Evolutionary conservation across 2,329 filamentous ascomycete genomes (phyloP).

Genomic region (Nannizziopsis barbatae): DNA sequence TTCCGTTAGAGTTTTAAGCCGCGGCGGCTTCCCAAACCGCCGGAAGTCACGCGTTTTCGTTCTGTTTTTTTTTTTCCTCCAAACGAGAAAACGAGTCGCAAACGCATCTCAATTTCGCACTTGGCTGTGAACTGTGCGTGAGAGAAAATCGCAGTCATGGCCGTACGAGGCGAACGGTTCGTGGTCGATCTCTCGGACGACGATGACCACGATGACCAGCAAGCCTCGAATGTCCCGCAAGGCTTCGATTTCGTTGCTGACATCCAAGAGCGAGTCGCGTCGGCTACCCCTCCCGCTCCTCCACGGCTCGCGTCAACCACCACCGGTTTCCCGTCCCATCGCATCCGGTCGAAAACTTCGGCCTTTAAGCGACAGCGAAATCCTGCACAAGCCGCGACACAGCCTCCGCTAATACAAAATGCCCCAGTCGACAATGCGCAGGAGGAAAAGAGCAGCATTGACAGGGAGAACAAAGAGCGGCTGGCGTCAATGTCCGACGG

Average conservation of each 20-base stretch:
- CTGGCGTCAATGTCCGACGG: conserved; percentile 66
- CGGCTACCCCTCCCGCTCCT: conserved; percentile 27
- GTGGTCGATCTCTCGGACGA: conserved; percentile 49
- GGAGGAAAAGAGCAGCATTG: conserved; percentile 61
- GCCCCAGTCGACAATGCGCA: conserved; percentile 19
- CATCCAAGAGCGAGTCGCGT: conserved; percentile 60
- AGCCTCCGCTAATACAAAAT: conserved; percentile 12
- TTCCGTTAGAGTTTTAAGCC: conserved; percentile 22
- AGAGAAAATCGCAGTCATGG: conserved; percentile 28
- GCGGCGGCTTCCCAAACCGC: conserved; percentile 10
- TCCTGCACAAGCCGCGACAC: conserved; percentile 20
- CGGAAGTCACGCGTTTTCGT: neutral
- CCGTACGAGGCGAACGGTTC: conserved; percentile 50
- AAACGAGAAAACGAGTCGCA: conserved; percentile 8
- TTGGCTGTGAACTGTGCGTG: neutral
- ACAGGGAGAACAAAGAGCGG: conserved; percentile 65
- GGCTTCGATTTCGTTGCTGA: conserved; percentile 51
- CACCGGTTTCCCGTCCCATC: conserved; percentile 80
- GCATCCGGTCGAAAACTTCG: conserved; percentile 60
- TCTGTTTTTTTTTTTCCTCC: neutral
- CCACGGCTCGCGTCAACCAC: conserved; percentile 49
- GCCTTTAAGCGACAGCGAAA: conserved; percentile 63
- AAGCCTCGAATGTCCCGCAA: conserved; percentile 18
- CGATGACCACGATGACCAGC: conserved; percentile 30
- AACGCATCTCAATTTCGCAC: conserved; percentile 2